Percentiles rank a stretch among this genome's conserved stretches.
Evolutionary conservation across 148 eudicot species (phyloP).

Genomic region (Gaultheria prostrata): DNA sequence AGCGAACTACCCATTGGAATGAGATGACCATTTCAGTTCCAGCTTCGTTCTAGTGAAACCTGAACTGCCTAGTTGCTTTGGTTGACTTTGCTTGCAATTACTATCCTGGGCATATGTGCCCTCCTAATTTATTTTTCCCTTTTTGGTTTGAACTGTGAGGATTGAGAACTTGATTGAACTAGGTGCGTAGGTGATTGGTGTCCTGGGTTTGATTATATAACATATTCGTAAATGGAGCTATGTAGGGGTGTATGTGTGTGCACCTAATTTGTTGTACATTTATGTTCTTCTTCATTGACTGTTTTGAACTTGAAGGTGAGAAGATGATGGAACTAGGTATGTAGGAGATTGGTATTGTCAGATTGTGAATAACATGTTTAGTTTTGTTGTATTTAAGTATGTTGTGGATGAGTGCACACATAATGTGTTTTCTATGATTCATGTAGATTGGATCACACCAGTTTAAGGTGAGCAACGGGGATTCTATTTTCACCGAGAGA

Average conservation of each 20-base stretch:
- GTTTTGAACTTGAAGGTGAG: not conserved
- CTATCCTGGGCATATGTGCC: not conserved
- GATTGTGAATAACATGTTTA: not conserved
- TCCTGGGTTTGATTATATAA: not conserved
- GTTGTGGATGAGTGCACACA: slow-evolving; percentile 1
- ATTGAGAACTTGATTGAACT: not conserved
- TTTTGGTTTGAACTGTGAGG: not conserved
- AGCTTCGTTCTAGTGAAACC: not conserved
- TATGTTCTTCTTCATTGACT: not conserved
- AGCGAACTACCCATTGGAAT: not conserved
- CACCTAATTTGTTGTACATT: not conserved
- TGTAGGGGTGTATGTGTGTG: not conserved
- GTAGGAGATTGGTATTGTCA: not conserved
- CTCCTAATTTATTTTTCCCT: not conserved
- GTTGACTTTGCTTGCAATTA: not conserved
- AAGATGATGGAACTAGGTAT: not conserved
- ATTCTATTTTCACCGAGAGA: slow-evolving; percentile 70
- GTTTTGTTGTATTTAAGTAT: not conserved
- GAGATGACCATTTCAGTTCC: not conserved
- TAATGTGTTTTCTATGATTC: slow-evolving; percentile 8
- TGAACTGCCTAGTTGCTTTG: not conserved
- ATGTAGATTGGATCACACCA: slow-evolving; percentile 93
- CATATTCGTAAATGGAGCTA: not conserved
- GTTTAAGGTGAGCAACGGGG: slow-evolving; percentile 98
- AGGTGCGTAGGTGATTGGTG: not conserved